A percentile compares a stretch with the other conserved stretches of the same genome.
These are phyloP conservation scores for Podaxis mareebaensis DNA, from an alignment of 768 basidiomycete genomes.

Conservation along the genomic window DNA sequence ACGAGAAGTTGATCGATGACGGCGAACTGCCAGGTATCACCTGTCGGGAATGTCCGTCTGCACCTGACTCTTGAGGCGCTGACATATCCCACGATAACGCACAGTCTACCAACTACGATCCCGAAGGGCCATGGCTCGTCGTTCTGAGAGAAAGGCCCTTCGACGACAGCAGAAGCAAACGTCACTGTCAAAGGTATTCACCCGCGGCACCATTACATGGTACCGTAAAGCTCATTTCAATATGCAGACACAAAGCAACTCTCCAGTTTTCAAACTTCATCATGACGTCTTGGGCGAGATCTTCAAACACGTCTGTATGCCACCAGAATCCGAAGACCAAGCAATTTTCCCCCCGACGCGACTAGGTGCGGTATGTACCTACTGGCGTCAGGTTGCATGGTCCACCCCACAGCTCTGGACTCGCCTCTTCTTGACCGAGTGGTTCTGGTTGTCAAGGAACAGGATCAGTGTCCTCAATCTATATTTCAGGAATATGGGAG, in stretches of 20 bases:
- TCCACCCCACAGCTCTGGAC: slow-evolving; percentile 2
- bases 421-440: background rate
- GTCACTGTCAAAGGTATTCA: background rate
- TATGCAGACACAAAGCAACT: background rate
- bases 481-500: slow-evolving; percentile 4
- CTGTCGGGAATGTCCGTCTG: too few species aligned
- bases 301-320: background rate
- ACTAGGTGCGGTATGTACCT: slow-evolving; percentile 2
- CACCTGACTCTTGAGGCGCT: too few species aligned
- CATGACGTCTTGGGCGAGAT: background rate
- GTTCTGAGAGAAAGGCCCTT: too few species aligned
- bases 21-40: too few species aligned
- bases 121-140: too few species aligned
- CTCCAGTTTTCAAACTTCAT: background rate
- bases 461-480: slow-evolving; percentile 1
- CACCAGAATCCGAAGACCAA: background rate
- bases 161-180: background rate
- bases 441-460: slow-evolving; percentile 2
- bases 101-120: too few species aligned
- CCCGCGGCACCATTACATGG: background rate
- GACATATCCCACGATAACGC: too few species aligned
- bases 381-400: slow-evolving; percentile 6
- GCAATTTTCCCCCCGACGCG: background rate
- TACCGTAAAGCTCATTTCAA: background rate
- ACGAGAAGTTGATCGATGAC: too few species aligned